Evolutionary conservation across 1,284 basidiomycete genomes (phyloP).

Genomic region (Chiua sp.): DNA sequence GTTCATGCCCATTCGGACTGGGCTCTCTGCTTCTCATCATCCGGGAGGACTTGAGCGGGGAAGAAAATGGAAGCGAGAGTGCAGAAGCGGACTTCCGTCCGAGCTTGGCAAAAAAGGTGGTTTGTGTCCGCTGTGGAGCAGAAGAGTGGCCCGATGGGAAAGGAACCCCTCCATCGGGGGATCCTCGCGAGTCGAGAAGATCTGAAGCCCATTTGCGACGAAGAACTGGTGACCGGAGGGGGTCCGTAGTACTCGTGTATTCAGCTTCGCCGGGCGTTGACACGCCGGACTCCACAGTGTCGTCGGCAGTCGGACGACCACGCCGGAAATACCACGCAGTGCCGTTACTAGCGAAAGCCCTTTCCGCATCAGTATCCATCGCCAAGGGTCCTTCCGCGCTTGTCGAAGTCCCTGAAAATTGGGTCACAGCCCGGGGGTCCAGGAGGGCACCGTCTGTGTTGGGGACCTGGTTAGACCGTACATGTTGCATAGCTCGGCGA

Average conservation of each 20-base stretch:
- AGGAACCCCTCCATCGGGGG: constrained; percentile 20
- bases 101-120: constrained; percentile 37
- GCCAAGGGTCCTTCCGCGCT: constrained; percentile 54
- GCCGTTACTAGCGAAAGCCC: constrained; percentile 51
- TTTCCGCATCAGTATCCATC: constrained; percentile 65
- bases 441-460: constrained; percentile 31
- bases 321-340: constrained; percentile 53
- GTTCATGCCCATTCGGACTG: constrained; percentile 40
- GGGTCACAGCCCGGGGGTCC: constrained; percentile 12
- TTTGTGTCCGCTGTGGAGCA: constrained; percentile 14
- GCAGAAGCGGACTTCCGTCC: constrained; percentile 57
- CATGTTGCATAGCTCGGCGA: constrained; percentile 54
- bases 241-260: constrained; percentile 39
- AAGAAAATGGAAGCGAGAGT: constrained; percentile 51
- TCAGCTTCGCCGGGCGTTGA: constrained; percentile 32
- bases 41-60: constrained; percentile 38
- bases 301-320: constrained; percentile 26
- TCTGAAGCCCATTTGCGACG: constrained; percentile 54
- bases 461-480: constrained; percentile 28
- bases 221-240: constrained; percentile 45
- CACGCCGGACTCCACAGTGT: constrained; percentile 30
- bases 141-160: constrained; percentile 14
- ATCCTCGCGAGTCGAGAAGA: constrained; percentile 40
- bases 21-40: constrained; percentile 33
- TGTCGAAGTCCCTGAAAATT: constrained; percentile 4